Conservation (phyloP, 176 grass and related monocot genomes). For the Themeda triandra region DNA sequence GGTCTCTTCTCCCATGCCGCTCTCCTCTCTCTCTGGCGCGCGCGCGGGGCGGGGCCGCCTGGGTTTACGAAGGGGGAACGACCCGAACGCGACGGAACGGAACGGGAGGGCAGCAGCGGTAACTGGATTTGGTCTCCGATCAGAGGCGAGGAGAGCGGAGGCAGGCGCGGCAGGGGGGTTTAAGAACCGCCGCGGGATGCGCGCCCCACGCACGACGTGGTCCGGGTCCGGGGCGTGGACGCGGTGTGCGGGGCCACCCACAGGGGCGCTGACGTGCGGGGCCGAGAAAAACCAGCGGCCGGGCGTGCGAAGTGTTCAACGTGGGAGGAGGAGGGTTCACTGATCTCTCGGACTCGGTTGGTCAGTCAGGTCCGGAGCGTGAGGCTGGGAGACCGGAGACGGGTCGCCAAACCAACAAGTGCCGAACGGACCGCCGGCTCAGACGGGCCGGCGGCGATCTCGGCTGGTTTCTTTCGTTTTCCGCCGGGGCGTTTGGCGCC, state of each 20-base stretch:
- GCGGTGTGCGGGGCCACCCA: neutral
- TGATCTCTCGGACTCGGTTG: neutral
- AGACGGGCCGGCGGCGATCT: neutral
- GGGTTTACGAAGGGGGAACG: conserved; percentile 15
- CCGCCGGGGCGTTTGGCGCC: neutral
- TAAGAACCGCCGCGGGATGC: conserved; percentile 41
- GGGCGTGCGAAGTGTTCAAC: conserved; percentile 20
- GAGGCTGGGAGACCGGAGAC: neutral
- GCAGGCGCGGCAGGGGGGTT: conserved; percentile 18
- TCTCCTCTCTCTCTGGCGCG: neutral
- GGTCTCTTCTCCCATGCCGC: conserved; percentile 55
- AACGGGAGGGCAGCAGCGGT: conserved; percentile 20
- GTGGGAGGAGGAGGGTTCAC: neutral
- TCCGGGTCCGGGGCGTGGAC: neutral
- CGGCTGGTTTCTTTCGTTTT: conserved; percentile 28
- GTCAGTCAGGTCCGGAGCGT: neutral
- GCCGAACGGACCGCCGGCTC: neutral
- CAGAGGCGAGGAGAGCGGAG: conserved; percentile 5
- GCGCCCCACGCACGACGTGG: neutral
- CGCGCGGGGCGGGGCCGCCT: neutral
- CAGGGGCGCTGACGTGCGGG: neutral
- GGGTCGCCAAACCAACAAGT: neutral
- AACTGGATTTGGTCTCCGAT: conserved; percentile 24
- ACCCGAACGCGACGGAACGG: neutral
- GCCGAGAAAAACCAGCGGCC: neutral